Conservation (phyloP, 805 yeast species). For the Metschnikowia lochheadii region DNA sequence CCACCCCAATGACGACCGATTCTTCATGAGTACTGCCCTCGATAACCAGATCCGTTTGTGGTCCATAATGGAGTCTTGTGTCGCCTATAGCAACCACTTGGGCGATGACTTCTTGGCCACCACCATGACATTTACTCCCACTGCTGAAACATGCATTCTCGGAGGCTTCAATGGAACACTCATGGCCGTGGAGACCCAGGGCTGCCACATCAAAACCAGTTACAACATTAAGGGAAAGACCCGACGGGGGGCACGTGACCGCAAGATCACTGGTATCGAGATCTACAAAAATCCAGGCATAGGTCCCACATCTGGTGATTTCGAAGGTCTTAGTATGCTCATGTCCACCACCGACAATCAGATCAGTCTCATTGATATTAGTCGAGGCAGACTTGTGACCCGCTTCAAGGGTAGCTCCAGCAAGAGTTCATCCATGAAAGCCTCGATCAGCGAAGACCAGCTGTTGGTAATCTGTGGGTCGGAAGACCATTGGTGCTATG, state of each 20-base stretch:
- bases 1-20: slow-evolving; percentile 83
- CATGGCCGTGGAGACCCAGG: slow-evolving; percentile 57
- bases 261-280: slow-evolving; percentile 73
- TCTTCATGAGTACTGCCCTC: slow-evolving; percentile 76
- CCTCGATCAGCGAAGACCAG: slow-evolving; percentile 55
- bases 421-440: slow-evolving; percentile 66
- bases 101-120: slow-evolving; percentile 69
- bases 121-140: slow-evolving; percentile 68
- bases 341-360: slow-evolving; percentile 82
- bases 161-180: slow-evolving; percentile 81
- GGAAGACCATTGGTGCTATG: slow-evolving; percentile 82
- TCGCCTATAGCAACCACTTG: slow-evolving; percentile 47
- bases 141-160: slow-evolving; percentile 53
- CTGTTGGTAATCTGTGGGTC: slow-evolving; percentile 69
- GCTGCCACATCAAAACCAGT: slow-evolving; percentile 41
- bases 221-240: slow-evolving; percentile 19
- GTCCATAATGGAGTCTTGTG: slow-evolving; percentile 73
- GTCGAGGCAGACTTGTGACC: slow-evolving; percentile 52
- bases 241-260: slow-evolving; percentile 18
- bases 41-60: slow-evolving; percentile 75
- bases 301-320: slow-evolving; percentile 3
- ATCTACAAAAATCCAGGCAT: slow-evolving; percentile 33
- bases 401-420: slow-evolving; percentile 73
- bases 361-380: slow-evolving; percentile 59
- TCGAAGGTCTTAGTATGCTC: slow-evolving; percentile 33